A percentile compares a stretch with the other conserved stretches of the same genome.
Evolutionary conservation across 306 rosid genomes (phyloP).

Genomic region (Sicyos edulis): DNA sequence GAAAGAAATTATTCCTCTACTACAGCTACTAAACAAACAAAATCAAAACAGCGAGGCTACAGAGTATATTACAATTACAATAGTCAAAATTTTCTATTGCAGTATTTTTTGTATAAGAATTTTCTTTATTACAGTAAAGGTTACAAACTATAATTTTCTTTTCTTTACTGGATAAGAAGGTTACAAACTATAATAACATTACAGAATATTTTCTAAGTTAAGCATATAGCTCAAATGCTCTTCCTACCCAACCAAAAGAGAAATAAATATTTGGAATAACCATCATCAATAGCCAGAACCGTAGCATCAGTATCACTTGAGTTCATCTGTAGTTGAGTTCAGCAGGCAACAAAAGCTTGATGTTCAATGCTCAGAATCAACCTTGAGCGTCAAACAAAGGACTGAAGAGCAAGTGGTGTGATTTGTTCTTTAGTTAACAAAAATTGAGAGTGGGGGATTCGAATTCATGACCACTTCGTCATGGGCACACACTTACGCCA

Average conservation of each 20-base stretch:
- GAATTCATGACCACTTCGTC: too few relatives aligned
- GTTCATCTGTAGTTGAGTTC: background rate
- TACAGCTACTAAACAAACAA: background rate
- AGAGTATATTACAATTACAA: background rate
- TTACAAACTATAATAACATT: background rate
- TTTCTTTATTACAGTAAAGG: background rate
- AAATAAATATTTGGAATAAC: background rate
- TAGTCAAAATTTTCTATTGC: background rate
- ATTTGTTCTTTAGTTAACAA: too few relatives aligned
- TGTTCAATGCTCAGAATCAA: background rate
- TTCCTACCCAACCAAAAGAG: background rate
- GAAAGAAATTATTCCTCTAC: background rate
- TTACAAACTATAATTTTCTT: background rate
- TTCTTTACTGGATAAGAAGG: too few relatives aligned
- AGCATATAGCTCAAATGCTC: background rate
- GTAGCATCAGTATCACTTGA: background rate
- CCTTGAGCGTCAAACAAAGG: background rate
- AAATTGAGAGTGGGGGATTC: too few relatives aligned
- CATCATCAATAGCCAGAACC: background rate
- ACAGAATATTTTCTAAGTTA: background rate
- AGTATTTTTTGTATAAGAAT: background rate
- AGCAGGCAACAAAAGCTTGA: background rate
- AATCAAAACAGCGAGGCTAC: background rate
- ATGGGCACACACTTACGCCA: too few relatives aligned
- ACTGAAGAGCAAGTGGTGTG: background rate